phyloP scores from a whole-genome alignment of 2,329 filamentous ascomycete genomes.

The Colletotrichum liaoningense region DNA sequence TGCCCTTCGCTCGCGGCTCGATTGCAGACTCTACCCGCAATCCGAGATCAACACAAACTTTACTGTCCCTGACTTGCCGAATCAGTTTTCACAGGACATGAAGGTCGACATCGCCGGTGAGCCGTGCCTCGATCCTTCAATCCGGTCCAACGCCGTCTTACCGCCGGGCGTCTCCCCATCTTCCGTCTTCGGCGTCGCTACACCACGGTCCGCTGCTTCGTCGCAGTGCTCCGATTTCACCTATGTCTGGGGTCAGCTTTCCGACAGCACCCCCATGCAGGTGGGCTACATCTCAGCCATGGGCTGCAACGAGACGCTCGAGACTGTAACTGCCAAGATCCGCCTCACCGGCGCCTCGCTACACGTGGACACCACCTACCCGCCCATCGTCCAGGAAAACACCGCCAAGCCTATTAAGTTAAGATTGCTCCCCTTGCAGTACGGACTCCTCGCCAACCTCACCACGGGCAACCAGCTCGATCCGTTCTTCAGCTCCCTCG shows the following conservation, averaged over 20 bases:
- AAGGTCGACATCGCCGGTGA: slow-evolving; percentile 39
- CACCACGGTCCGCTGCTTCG: slow-evolving; percentile 21
- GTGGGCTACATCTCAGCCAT: slow-evolving; percentile 47
- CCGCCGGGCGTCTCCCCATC: slow-evolving; percentile 27
- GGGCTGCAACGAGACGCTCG: slow-evolving; percentile 52
- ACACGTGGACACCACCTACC: slow-evolving; percentile 42
- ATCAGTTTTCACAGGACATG: slow-evolving; percentile 20
- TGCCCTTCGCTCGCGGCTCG: slow-evolving; percentile 46
- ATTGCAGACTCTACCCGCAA: slow-evolving; percentile 39
- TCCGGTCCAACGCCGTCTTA: slow-evolving; percentile 37
- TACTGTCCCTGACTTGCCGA: slow-evolving; percentile 33
- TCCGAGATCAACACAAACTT: slow-evolving; percentile 41
- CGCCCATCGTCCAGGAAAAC: slow-evolving; percentile 42
- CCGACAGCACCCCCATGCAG: slow-evolving; percentile 39
- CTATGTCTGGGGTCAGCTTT: slow-evolving; percentile 49
- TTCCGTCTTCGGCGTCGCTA: slow-evolving; percentile 41
- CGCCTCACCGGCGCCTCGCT: slow-evolving; percentile 40
- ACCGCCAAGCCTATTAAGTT: slow-evolving; percentile 38
- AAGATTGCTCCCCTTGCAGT: slow-evolving; percentile 42
- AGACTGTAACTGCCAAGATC: slow-evolving; percentile 42
- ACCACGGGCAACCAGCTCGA: slow-evolving; percentile 44
- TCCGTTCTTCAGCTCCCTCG: slow-evolving; percentile 49
- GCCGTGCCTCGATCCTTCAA: slow-evolving; percentile 31
- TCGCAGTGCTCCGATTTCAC: slow-evolving; percentile 47
- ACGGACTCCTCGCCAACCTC: slow-evolving; percentile 43